phyloP scores from a whole-genome alignment of 495 filamentous ascomycete genomes.

The Penicillium pancosmium region DNA sequence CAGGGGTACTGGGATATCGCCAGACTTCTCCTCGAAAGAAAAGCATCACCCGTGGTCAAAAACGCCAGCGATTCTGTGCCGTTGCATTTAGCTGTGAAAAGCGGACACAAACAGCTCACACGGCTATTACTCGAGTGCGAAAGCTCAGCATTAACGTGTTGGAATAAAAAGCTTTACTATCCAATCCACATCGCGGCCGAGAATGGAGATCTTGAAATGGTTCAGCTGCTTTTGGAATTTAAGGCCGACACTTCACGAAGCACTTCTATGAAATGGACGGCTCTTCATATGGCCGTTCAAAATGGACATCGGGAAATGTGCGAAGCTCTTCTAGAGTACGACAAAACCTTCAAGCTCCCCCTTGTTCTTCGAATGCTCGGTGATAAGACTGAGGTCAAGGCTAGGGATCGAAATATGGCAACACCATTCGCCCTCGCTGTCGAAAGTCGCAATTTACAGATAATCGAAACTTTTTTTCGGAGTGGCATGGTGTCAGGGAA shows the following conservation, averaged over 20 bases:
- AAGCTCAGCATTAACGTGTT: background rate
- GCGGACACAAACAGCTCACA: background rate
- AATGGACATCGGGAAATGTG: background rate
- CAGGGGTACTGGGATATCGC: constrained; percentile 3
- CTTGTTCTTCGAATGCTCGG: background rate
- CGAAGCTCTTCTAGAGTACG: background rate
- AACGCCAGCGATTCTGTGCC: background rate
- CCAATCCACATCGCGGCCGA: background rate
- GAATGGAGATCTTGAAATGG: constrained; percentile 3
- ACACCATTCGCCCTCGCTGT: constrained; percentile 5
- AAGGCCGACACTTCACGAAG: background rate
- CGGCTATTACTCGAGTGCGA: background rate
- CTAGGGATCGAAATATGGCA: background rate
- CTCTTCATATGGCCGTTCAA: background rate
- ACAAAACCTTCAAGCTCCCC: background rate
- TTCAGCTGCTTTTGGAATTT: background rate
- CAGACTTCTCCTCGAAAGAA: constrained; percentile 4
- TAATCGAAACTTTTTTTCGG: constrained; percentile 1
- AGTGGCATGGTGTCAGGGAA: constrained; percentile 1
- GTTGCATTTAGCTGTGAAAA: background rate
- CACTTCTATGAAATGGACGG: background rate
- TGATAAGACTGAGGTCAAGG: background rate
- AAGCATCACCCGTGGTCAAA: background rate
- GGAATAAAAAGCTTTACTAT: background rate
- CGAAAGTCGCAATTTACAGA: background rate